Evolutionary conservation across 345 rosid species (phyloP).

Genomic region (Eucalyptus microcorys): DNA sequence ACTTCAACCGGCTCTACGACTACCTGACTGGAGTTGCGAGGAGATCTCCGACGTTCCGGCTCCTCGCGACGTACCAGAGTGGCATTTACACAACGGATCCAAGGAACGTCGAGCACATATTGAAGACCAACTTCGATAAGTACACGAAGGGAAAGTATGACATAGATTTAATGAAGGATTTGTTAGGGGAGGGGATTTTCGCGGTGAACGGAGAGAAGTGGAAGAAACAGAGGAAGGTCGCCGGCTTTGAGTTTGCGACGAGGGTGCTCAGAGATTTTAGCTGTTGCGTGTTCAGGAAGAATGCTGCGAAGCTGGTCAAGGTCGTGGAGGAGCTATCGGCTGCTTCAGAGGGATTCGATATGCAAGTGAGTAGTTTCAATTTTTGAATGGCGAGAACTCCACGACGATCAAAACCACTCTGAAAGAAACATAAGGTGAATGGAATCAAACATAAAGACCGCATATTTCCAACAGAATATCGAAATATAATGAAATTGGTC

Average conservation of each 20-base stretch:
- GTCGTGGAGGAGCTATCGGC: conserved; percentile 11
- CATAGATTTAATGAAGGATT: conserved; percentile 14
- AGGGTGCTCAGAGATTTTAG: conserved; percentile 63
- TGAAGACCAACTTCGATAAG: conserved; percentile 33
- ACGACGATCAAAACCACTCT: background rate
- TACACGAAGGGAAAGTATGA: conserved; percentile 31
- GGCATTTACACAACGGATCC: conserved; percentile 39
- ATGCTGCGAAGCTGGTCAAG: conserved; percentile 31
- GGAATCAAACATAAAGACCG: background rate
- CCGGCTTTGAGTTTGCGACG: conserved; percentile 65
- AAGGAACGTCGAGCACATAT: conserved; percentile 51
- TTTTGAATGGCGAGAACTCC: background rate
- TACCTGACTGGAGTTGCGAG: conserved; percentile 33
- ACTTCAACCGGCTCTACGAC: conserved; percentile 44
- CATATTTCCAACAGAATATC: background rate
- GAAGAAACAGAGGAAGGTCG: conserved; percentile 74
- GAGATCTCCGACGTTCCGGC: conserved; percentile 35
- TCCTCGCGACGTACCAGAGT: conserved; percentile 30
- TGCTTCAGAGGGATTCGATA: conserved; percentile 29
- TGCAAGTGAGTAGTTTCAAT: conserved; percentile 32
- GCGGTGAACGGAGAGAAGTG: conserved; percentile 68
- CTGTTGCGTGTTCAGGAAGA: conserved; percentile 47
- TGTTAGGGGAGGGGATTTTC: conserved; percentile 73
- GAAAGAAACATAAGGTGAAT: background rate
- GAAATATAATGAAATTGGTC: background rate